Conservation (phyloP, 495 filamentous ascomycete genomes). For the Pseudoneurospora amorphoporcata region DNA sequence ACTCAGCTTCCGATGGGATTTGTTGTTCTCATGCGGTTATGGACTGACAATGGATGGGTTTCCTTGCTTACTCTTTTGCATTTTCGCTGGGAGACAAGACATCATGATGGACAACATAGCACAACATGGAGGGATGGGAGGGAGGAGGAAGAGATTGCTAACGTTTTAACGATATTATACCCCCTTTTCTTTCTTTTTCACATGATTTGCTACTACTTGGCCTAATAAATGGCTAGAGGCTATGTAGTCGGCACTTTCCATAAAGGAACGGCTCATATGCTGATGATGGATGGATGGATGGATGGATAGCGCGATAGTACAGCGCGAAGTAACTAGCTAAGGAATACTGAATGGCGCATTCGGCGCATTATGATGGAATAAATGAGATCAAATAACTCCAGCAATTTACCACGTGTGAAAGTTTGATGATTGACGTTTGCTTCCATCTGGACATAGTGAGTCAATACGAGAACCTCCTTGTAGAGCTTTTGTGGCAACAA, state of each 20-base stretch:
- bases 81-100: neutral
- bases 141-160: neutral
- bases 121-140: neutral
- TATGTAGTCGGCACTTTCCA: neutral
- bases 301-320: neutral
- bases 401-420: neutral
- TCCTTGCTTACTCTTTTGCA: neutral
- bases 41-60: neutral
- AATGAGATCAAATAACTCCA: neutral
- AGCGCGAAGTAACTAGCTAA: neutral
- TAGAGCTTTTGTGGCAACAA: too few relatives aligned
- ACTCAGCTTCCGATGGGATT: neutral
- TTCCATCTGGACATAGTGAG: neutral
- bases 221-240: neutral
- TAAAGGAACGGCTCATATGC: neutral
- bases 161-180: neutral
- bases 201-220: neutral
- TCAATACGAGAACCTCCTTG: too few relatives aligned
- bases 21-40: neutral
- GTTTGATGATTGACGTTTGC: neutral
- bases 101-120: neutral
- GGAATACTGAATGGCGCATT: neutral
- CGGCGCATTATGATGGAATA: neutral
- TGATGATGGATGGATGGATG: neutral
- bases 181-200: slow-evolving; percentile 26